A percentile compares a stretch with the other conserved stretches of the same genome.
phyloP scores from a whole-genome alignment of 2,329 filamentous ascomycete species.

The Cadophora gregata region DNA sequence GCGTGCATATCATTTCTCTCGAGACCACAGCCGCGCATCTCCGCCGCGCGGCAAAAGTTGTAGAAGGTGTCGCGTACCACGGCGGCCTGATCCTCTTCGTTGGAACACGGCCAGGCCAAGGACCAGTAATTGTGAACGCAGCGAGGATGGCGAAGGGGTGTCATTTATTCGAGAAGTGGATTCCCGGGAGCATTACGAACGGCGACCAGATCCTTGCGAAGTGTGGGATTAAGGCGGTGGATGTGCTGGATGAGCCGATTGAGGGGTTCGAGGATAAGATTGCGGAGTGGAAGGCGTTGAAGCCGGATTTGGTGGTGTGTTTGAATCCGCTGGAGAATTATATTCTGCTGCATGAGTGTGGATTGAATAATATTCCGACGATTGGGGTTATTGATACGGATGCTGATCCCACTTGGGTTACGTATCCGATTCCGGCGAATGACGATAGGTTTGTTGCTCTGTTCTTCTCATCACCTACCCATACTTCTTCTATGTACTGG shows the following conservation, averaged over 20 bases:
- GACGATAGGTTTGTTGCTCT: conserved; percentile 76
- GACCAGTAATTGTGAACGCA: conserved; percentile 79
- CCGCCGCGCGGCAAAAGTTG: conserved; percentile 89
- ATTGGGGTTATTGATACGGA: conserved; percentile 96
- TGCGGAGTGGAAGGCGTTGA: conserved; percentile 67
- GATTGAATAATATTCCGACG: conserved; percentile 84
- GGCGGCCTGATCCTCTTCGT: conserved; percentile 91
- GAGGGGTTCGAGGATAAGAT: conserved; percentile 70
- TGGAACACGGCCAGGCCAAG: conserved; percentile 83
- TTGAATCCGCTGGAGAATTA: conserved; percentile 94
- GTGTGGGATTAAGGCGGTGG: conserved; percentile 75
- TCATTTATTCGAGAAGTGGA: conserved; percentile 93
- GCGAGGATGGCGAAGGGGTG: conserved; percentile 79
- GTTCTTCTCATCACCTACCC: not conserved
- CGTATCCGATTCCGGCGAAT: conserved; percentile 95
- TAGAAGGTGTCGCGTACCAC: conserved; percentile 81
- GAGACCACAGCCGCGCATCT: conserved; percentile 89
- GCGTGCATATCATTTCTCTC: conserved; percentile 90
- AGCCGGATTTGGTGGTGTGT: conserved; percentile 90
- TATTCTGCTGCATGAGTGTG: conserved; percentile 89
- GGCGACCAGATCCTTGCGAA: conserved; percentile 83
- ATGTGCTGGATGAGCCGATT: conserved; percentile 70
- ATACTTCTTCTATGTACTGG: not conserved
- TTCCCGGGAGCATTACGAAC: conserved; percentile 90
- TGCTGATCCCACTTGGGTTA: conserved; percentile 89